Percentiles rank a stretch among this genome's conserved stretches.
These are phyloP conservation scores for Microbotryum intermedium DNA, from an alignment of 1,284 basidiomycete species.

Conservation along the genomic window DNA sequence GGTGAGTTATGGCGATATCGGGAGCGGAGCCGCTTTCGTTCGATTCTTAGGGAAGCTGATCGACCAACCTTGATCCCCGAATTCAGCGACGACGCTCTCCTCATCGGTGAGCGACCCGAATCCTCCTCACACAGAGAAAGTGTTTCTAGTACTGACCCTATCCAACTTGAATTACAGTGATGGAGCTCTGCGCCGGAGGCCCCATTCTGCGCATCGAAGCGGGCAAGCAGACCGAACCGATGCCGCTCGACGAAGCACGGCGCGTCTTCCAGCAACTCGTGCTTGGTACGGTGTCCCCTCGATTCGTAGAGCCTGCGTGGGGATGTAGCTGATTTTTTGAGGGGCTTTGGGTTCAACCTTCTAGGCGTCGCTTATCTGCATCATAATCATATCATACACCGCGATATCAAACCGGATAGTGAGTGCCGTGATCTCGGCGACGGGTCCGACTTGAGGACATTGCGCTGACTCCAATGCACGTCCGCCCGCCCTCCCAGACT, in stretches of 20 bases:
- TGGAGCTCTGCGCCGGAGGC: conserved; percentile 47
- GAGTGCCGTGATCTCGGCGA: not conserved
- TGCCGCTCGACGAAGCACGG: conserved; percentile 37
- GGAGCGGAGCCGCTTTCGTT: not conserved
- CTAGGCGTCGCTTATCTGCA: conserved; percentile 45
- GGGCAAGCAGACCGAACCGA: conserved; percentile 33
- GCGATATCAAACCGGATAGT: conserved; percentile 42
- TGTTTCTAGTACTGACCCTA: not conserved
- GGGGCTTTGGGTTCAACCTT: too few species aligned
- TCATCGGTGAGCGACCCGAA: conserved; percentile 41
- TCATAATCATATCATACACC: conserved; percentile 44
- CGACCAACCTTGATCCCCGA: not conserved
- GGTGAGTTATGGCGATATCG: not conserved
- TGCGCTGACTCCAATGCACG: too few species aligned
- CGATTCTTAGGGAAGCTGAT: not conserved
- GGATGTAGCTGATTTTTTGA: not conserved
- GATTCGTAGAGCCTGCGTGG: not conserved
- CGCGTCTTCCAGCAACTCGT: conserved; percentile 49
- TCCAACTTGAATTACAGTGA: conserved; percentile 31
- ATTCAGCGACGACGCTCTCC: conserved; percentile 45
- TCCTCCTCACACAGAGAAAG: conserved; percentile 5
- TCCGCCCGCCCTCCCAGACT: conserved; percentile 45
- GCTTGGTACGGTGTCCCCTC: conserved; percentile 41
- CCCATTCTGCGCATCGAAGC: conserved; percentile 44
- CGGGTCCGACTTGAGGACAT: conserved; percentile 39